Evolutionary conservation across 345 rosid species (phyloP).

Genomic region (Limnanthes douglasii): DNA sequence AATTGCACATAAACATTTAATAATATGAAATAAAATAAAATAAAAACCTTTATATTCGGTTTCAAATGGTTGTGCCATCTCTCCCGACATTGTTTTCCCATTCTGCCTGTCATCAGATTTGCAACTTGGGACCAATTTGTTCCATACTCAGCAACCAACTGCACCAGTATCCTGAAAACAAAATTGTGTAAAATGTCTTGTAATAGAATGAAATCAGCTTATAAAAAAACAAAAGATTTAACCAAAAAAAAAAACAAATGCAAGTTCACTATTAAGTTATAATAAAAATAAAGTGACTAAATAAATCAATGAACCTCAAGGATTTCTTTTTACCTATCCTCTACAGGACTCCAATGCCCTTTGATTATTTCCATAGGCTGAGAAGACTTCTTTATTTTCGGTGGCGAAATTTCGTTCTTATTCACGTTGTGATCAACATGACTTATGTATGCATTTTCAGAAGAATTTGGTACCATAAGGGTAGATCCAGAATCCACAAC

Average conservation of each 20-base stretch:
- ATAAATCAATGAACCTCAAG: neutral
- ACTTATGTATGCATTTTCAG: no score
- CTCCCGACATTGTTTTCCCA: constrained; percentile 94
- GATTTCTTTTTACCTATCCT: constrained; percentile 26
- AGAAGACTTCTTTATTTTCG: no score
- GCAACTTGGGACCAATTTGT: constrained; percentile 87
- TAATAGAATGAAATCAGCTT: neutral
- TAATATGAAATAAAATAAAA: neutral
- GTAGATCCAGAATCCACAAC: no score
- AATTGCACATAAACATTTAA: neutral
- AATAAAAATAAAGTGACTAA: neutral
- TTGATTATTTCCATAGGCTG: no score
- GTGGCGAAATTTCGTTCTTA: no score
- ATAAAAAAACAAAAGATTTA: neutral
- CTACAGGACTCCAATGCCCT: constrained; percentile 60
- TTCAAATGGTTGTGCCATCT: constrained; percentile 96
- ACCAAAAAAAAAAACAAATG: neutral
- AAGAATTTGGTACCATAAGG: no score
- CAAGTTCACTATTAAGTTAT: neutral
- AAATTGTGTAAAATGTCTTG: neutral
- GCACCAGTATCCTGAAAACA: constrained; percentile 31
- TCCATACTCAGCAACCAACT: constrained; percentile 53
- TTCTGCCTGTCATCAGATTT: constrained; percentile 63
- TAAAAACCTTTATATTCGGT: constrained; percentile 73
- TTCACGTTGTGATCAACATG: no score